Evolutionary conservation across 2,329 filamentous ascomycete genomes (phyloP).

Genomic region (Alternaria sp.): DNA sequence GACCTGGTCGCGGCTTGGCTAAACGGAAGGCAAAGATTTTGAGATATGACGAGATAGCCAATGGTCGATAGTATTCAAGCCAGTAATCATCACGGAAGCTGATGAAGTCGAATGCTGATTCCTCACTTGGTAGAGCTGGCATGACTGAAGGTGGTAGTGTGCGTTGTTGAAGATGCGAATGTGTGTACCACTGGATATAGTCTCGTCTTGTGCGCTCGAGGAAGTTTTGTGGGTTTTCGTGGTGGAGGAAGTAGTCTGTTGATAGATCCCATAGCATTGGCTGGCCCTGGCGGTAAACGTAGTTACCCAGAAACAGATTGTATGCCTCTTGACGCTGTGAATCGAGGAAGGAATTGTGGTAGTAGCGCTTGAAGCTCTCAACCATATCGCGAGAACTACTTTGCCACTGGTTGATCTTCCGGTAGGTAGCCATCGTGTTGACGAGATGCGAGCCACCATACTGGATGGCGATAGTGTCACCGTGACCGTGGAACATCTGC

Average conservation of each 20-base stretch:
- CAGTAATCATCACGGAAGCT: constrained; percentile 89
- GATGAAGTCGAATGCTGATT: constrained; percentile 46
- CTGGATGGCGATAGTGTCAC: constrained; percentile 96
- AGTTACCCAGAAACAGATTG: constrained; percentile 96
- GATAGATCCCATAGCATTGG: constrained; percentile 97
- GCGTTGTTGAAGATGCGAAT: constrained; percentile 70
- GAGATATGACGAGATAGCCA: constrained; percentile 83
- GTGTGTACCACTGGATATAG: constrained; percentile 91
- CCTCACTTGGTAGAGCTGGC: constrained; percentile 45
- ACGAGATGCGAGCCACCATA: constrained; percentile 97
- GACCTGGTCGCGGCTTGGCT: constrained; percentile 79
- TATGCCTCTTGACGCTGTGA: constrained; percentile 98
- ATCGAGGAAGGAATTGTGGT: constrained; percentile 98
- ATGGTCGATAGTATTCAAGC: constrained; percentile 93
- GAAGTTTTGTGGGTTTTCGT: constrained; percentile 80
- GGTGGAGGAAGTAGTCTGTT: constrained; percentile 96
- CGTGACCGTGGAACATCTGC: constrained; percentile 96
- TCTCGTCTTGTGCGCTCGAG: constrained; percentile 67
- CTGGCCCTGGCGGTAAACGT: constrained; percentile 83
- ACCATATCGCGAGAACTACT: constrained; percentile 98
- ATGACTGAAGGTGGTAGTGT: constrained; percentile 60
- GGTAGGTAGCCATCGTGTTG: constrained; percentile 99
- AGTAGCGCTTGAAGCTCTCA: constrained; percentile 98
- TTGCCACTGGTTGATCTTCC: constrained; percentile 99
- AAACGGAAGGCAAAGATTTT: constrained; percentile 95